Conservation (phyloP, 2,329 filamentous ascomycete genomes). For the Aschersonia sp. region DNA sequence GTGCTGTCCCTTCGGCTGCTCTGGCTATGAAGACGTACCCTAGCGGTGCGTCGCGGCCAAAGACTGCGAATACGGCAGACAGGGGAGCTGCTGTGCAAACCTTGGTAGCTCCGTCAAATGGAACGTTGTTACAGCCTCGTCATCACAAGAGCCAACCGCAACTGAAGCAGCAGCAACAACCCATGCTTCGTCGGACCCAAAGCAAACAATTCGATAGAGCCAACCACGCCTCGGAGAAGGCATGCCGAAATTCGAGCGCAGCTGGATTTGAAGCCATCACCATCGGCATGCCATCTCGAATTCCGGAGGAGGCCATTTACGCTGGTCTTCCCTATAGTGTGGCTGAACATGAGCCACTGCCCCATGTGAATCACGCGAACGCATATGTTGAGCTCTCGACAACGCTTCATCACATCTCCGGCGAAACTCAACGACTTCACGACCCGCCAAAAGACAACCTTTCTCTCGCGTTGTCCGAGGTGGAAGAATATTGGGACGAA, state of each 20-base stretch:
- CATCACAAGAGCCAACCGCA: constrained; percentile 41
- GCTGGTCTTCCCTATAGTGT: constrained; percentile 12
- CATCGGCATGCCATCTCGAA: constrained; percentile 5
- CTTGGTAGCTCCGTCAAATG: constrained; percentile 7
- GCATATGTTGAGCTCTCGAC: constrained; percentile 9
- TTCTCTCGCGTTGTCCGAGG: constrained; percentile 16
- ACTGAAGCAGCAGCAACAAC: constrained; percentile 26
- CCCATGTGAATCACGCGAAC: constrained; percentile 11
- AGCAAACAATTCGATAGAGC: constrained; percentile 23
- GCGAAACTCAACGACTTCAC: constrained; percentile 13
- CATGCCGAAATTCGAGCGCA: background rate
- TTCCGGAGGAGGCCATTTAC: constrained; percentile 3
- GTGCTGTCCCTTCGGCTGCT: constrained; percentile 2
- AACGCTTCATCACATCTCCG: constrained; percentile 16
- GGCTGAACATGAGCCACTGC: constrained; percentile 10
- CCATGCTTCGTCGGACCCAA: constrained; percentile 26
- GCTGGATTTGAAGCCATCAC: background rate
- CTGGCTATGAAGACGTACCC: background rate
- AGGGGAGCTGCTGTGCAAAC: constrained; percentile 1
- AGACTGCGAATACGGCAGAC: constrained; percentile 2
- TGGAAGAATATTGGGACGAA: constrained; percentile 66
- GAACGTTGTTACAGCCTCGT: constrained; percentile 21
- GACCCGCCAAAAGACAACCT: constrained; percentile 2
- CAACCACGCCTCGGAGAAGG: constrained; percentile 4
- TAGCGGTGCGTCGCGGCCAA: background rate